Base-by-base conservation (phyloP, 805 yeast genomes). In the Saccharomycopsis microspora region DNA sequence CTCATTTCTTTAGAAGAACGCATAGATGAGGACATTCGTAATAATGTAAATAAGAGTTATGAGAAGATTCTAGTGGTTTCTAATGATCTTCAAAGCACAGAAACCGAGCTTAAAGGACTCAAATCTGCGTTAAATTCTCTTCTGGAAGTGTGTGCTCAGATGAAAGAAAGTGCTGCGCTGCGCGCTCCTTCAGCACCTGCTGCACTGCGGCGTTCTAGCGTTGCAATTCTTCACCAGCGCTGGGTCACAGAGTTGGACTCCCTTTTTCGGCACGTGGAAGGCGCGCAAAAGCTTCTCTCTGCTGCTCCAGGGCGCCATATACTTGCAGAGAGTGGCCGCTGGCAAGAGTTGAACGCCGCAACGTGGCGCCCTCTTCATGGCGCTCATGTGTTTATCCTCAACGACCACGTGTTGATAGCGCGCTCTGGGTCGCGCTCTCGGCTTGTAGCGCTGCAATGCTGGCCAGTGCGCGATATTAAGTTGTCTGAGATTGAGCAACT, bases 291-390 rank as follows among this genome's bases (percentile, higher is more conserved):
- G 57, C 76, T 74, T 51, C 69, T 88, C 37, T 83, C 87, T 27
- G 77, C 85, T 1, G 61, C 75, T 5, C 86, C 89, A 0, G 93
- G 89, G 3, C 72, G 96, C 44, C 96, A 87, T 61, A 75, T 88
- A 2, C 65, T 86, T 19, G 74, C 79, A 6, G 93, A 88, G 56
- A 78, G 87, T 60, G 82, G 83, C 3, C 74, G 88, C 43, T 89
- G 96, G 96, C 77, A 74, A 49, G 96, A 88, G 62, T 66, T 89
- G 51, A 88, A 87, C 57, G 77, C 83, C 3, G 88, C 93, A 0
- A 86, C 95, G 8, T 78, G 86, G 76, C 85, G 85, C 60, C 81
- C 88, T 0, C 69, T 81, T 34, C 80, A 83, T 55, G 80, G 86
- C 2, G 79, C 82, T 4, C 94, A 84, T 57, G 61, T 89, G 42